These are phyloP conservation scores for Albatrellus ellisii DNA, from an alignment of 768 basidiomycete genomes.

Conservation along the genomic window DNA sequence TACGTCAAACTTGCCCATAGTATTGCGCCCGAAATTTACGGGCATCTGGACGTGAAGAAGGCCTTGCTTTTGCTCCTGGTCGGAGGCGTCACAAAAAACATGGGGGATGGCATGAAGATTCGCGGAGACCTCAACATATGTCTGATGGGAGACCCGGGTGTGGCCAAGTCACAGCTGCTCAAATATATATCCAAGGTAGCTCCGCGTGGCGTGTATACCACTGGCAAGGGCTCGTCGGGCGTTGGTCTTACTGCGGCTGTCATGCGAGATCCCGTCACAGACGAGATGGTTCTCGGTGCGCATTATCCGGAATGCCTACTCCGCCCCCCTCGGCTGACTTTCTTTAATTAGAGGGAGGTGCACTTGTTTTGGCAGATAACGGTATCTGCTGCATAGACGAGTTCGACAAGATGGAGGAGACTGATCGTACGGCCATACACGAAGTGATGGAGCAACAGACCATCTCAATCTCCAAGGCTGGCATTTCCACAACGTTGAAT, in stretches of 20 bases:
- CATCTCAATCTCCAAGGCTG: constrained; percentile 98
- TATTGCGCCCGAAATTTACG: constrained; percentile 98
- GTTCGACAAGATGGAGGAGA: constrained; percentile 99
- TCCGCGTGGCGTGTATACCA: constrained; percentile 95
- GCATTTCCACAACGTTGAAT: constrained; percentile 96
- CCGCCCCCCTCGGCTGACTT: too few species aligned
- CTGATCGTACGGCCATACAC: constrained; percentile 95
- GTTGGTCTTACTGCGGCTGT: constrained; percentile 98
- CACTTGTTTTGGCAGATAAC: constrained; percentile 97
- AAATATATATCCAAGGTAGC: constrained; percentile 99
- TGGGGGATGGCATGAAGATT: constrained; percentile 98
- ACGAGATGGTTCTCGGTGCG: constrained; percentile 97
- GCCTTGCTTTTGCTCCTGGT: constrained; percentile 85
- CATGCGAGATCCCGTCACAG: constrained; percentile 98
- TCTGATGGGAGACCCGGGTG: constrained; percentile 99
- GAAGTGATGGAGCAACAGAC: constrained; percentile 99
- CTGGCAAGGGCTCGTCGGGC: constrained; percentile 95
- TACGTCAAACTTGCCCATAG: constrained; percentile 84
- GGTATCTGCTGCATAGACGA: constrained; percentile 99
- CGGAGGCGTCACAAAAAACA: constrained; percentile 90
- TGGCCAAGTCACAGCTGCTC: constrained; percentile 91
- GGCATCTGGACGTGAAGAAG: constrained; percentile 95
- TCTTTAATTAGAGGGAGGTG: constrained; percentile 78
- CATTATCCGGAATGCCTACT: too few species aligned
- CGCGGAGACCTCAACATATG: constrained; percentile 96